These are phyloP conservation scores for Pseudogymnoascus sp. DNA, from an alignment of 2,329 filamentous ascomycete species.

Conservation along the genomic window DNA sequence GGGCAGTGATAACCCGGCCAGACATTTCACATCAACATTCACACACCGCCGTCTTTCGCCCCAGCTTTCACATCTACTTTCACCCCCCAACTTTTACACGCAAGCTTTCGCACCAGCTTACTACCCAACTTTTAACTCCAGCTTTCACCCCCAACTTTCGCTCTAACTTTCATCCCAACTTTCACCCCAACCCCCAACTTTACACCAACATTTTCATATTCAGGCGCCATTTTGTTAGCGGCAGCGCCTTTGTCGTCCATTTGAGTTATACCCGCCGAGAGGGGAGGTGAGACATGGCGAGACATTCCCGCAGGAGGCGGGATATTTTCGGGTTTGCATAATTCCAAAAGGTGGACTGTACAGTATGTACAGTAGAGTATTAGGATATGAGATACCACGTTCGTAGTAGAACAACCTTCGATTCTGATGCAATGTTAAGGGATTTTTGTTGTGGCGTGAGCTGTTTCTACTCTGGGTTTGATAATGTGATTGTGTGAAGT, in stretches of 20 bases:
- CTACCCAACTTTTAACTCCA: background rate
- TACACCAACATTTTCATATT: constrained; percentile 5
- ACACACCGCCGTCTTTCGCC: background rate
- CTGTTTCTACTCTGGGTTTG: background rate
- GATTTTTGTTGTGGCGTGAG: background rate
- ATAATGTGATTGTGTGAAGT: background rate
- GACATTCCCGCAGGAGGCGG: constrained; percentile 1
- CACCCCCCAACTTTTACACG: background rate
- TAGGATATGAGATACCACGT: constrained; percentile 8
- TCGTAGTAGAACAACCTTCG: constrained; percentile 8
- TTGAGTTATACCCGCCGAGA: constrained; percentile 8
- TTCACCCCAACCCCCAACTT: background rate
- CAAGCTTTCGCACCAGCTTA: background rate
- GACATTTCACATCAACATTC: background rate
- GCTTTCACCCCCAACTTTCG: background rate
- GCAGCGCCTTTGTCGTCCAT: constrained; percentile 1
- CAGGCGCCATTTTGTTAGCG: constrained; percentile 7
- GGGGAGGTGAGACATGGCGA: constrained; percentile 6
- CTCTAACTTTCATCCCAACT: background rate
- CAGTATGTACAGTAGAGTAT: constrained; percentile 9
- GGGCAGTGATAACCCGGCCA: constrained; percentile 16
- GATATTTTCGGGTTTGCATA: constrained; percentile 2
- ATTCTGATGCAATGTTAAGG: constrained; percentile 3
- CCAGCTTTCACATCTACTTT: background rate
- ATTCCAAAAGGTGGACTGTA: constrained; percentile 4